These are phyloP conservation scores for Endotrypanum monterogeii DNA, from an alignment of 208 protist species.

Conservation along the genomic window DNA sequence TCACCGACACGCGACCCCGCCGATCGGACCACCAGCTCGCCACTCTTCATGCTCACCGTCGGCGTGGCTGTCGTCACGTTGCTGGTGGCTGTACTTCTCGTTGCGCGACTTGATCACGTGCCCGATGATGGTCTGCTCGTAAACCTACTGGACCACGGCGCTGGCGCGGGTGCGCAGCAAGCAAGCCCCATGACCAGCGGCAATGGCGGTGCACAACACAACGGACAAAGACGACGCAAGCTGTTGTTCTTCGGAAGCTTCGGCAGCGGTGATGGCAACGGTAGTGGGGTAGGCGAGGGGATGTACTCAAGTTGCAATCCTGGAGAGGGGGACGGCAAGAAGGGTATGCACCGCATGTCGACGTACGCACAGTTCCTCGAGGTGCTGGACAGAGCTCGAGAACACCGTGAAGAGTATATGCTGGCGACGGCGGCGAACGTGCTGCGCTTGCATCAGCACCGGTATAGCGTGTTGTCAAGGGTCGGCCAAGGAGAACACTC, in stretches of 20 bases:
- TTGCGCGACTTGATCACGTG: slow-evolving; percentile 32
- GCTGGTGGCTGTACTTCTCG: slow-evolving; percentile 36
- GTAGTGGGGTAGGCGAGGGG: not conserved
- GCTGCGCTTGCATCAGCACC: slow-evolving; percentile 29
- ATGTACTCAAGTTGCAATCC: not conserved
- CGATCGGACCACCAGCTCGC: slow-evolving; percentile 20
- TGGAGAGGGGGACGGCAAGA: not conserved
- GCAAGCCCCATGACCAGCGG: not conserved
- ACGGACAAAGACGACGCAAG: not conserved
- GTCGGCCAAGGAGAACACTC: slow-evolving; percentile 54
- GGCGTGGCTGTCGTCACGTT: slow-evolving; percentile 31
- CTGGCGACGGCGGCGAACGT: slow-evolving; percentile 22
- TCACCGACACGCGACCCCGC: slow-evolving; percentile 29
- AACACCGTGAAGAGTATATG: slow-evolving; percentile 20
- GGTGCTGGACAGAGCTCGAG: slow-evolving; percentile 9
- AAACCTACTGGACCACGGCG: slow-evolving; percentile 5
- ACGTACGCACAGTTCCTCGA: slow-evolving; percentile 9
- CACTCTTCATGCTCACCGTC: slow-evolving; percentile 29
- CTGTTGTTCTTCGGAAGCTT: not conserved
- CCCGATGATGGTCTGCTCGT: slow-evolving; percentile 32
- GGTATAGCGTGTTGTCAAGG: slow-evolving; percentile 44
- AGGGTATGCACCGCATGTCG: not conserved
- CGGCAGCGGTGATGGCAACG: not conserved
- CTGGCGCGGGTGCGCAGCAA: not conserved
- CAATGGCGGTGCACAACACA: no score